phyloP scores from a whole-genome alignment of 306 rosid genomes.

The Cajanus cajan region DNA sequence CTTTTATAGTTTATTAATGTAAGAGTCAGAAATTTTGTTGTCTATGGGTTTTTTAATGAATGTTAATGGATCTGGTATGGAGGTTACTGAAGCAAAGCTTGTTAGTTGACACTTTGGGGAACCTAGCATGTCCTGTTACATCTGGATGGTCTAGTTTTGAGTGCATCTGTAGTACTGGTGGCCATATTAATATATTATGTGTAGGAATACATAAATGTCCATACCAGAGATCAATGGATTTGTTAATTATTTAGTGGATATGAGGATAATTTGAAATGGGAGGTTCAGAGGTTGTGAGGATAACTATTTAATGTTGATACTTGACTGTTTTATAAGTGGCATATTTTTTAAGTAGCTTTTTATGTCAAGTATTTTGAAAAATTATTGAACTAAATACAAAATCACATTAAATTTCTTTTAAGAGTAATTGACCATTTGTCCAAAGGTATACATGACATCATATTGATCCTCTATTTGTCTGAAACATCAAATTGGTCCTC shows the following conservation, averaged over 20 bases:
- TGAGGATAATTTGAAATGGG: neutral
- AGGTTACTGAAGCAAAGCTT: neutral
- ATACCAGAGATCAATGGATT: too few relatives aligned
- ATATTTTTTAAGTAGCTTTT: neutral
- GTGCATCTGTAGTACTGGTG: neutral
- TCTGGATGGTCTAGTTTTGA: neutral
- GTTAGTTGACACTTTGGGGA: neutral
- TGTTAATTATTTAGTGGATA: neutral
- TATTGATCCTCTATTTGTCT: neutral
- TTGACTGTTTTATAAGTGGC: neutral
- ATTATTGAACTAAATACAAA: neutral
- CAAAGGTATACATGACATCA: neutral
- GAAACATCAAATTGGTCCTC: neutral
- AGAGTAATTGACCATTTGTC: slow-evolving; percentile 6
- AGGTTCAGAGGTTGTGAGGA: neutral
- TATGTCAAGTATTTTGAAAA: neutral
- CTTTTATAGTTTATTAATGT: neutral
- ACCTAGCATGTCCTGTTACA: neutral
- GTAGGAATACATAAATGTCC: neutral
- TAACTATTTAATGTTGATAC: neutral
- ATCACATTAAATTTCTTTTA: neutral
- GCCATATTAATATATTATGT: slow-evolving; percentile 14
- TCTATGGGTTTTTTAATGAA: neutral
- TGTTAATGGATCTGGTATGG: neutral
- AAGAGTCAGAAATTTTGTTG: neutral